Evolutionary conservation across 2,329 filamentous ascomycete species (phyloP), one percentile per base, ranked within the genome.

Genomic region (Trichophyton benhamiae): DNA sequence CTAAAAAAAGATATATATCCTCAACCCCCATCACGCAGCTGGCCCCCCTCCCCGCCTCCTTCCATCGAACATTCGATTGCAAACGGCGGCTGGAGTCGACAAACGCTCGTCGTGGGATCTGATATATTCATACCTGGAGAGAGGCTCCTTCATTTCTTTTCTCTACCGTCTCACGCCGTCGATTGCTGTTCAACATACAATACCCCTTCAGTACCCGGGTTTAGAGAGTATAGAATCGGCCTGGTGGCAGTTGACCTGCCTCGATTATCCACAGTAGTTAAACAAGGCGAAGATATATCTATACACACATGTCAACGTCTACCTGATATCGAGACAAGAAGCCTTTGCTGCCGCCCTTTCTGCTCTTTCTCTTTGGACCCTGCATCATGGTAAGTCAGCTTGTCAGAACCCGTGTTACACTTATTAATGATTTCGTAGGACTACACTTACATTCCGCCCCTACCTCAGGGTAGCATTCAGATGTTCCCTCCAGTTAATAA

Each of bases 401-500:
- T 33, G 17, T 38, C 6, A 42, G 8, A 13, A 9, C 17, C 8
- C 11, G 22, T 53, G 53, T 38, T 13, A 4, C 44, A 25, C 17
- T 60, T 53, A n/a, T 57, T 61, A 58, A 57, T 57, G 46, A 8
- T 63, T 2, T 13, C 5, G 1, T 57, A 65, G 64, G 63, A 63
- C 15, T 57, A 60, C 17, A 58, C 59, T 9, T 64, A 62, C 58
- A 61, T 61, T 30, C 61, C 55, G 25, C 48, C 62, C 8, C 62
- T 60, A 30, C 46, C 63, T 8, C 60, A 62, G n/a, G 41, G 25
- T 25, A 55, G 62, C 11, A 60, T 62, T n/a, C 63, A 58, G n/a
- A 65, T 63, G 63, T 53, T 65, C 60, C 63, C 65, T 41, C 63
- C 9, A 13, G 27, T 9, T 7, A 44, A 42, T 9, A 41, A 27